These are phyloP conservation scores for Metschnikowia aberdeeniae DNA, from an alignment of 805 yeast genomes.

Conservation along the genomic window DNA sequence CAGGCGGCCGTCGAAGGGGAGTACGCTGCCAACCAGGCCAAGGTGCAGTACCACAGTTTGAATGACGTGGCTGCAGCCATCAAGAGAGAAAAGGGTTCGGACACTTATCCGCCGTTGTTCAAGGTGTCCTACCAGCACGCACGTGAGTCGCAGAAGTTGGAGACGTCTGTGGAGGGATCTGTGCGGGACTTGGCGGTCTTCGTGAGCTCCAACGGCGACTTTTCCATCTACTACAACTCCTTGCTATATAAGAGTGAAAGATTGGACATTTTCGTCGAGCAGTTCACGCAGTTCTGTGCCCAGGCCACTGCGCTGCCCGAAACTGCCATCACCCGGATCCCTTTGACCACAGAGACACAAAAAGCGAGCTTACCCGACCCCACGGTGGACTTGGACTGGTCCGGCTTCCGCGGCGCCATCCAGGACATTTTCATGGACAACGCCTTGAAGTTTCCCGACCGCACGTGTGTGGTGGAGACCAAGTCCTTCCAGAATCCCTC, in stretches of 20 bases:
- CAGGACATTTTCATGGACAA: slow-evolving; percentile 92
- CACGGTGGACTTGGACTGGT: slow-evolving; percentile 81
- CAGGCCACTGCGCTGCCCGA: slow-evolving; percentile 34
- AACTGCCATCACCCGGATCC: slow-evolving; percentile 52
- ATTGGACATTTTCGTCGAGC: slow-evolving; percentile 66
- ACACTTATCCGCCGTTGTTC: slow-evolving; percentile 60
- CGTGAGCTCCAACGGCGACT: slow-evolving; percentile 22
- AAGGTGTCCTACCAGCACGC: slow-evolving; percentile 55
- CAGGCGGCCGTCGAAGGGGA: slow-evolving; percentile 41
- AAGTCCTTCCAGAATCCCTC: slow-evolving; percentile 57
- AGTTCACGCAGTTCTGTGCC: slow-evolving; percentile 53
- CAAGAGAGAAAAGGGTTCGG: slow-evolving; percentile 46
- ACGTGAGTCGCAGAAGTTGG: slow-evolving; percentile 35
- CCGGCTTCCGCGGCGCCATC: slow-evolving; percentile 87
- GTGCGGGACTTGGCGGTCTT: slow-evolving; percentile 64
- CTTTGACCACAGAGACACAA: slow-evolving; percentile 69
- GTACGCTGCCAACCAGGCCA: slow-evolving; percentile 29
- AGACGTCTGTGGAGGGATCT: slow-evolving; percentile 48
- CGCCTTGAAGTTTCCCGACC: slow-evolving; percentile 78
- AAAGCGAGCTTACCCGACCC: slow-evolving; percentile 75
- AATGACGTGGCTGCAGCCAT: slow-evolving; percentile 53
- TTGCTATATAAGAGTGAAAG: slow-evolving; percentile 69
- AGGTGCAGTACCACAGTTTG: slow-evolving; percentile 44
- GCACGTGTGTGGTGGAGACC: slow-evolving; percentile 91
- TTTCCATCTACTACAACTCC: slow-evolving; percentile 65